A percentile compares a stretch with the other conserved stretches of the same genome.
phyloP scores from a whole-genome alignment of 176 grass and related monocot species.

The Otatea glauca region DNA sequence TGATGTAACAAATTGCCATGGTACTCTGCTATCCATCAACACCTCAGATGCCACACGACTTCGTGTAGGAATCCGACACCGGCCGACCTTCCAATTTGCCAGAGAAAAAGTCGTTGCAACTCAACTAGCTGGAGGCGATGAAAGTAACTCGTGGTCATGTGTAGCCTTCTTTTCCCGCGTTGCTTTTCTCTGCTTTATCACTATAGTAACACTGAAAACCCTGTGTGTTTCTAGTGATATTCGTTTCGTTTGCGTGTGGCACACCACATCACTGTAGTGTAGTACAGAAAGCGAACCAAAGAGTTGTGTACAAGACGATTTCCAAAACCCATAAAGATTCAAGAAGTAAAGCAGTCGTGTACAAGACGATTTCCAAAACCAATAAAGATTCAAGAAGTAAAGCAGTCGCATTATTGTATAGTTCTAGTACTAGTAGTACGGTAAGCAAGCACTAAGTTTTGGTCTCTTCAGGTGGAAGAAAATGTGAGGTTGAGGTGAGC shows the following conservation, averaged over 20 bases:
- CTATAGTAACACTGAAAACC: slow-evolving; percentile 20
- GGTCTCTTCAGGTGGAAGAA: slow-evolving; percentile 55
- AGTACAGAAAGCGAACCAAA: not conserved
- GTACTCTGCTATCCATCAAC: not conserved
- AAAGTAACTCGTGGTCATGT: slow-evolving; percentile 40
- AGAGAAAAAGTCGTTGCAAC: not conserved
- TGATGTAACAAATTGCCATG: not conserved
- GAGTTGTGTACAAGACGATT: slow-evolving; percentile 43
- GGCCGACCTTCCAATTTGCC: not conserved
- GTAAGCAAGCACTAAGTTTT: not conserved
- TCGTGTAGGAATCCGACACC: not conserved
- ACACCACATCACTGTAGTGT: not conserved
- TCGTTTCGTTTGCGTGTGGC: slow-evolving; percentile 45
- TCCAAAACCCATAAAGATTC: slow-evolving; percentile 26
- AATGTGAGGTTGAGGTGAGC: slow-evolving; percentile 81
- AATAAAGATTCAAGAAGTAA: not conserved
- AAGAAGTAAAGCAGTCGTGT: not conserved
- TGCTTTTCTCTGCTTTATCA: slow-evolving; percentile 25
- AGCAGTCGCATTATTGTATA: slow-evolving; percentile 7
- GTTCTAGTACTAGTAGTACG: not conserved
- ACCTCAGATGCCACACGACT: slow-evolving; percentile 18
- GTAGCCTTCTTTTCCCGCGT: not conserved
- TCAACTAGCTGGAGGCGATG: not conserved
- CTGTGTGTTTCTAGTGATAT: not conserved
- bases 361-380: slow-evolving; percentile 43